A percentile compares a stretch with the other conserved stretches of the same genome.
Evolutionary conservation across 805 yeast genomes (phyloP).

Genomic region (Lachancea sp.): DNA sequence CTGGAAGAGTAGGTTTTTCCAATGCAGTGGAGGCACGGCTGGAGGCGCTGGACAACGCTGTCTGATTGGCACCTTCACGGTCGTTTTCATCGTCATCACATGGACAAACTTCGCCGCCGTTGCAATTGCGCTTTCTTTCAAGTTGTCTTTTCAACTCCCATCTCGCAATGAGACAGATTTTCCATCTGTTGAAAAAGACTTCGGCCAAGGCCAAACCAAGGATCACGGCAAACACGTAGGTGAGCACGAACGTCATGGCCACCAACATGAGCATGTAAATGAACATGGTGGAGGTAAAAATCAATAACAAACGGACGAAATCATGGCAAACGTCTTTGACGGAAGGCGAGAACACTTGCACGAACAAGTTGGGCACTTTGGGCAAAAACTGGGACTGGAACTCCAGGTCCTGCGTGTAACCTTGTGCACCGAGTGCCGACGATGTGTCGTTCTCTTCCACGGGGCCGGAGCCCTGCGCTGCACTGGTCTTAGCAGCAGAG

Average conservation of each 20-base stretch:
- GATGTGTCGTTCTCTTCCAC: slow-evolving; percentile 3
- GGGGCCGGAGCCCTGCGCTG: slow-evolving; percentile 1
- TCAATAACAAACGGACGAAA: slow-evolving; percentile 46
- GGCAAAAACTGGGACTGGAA: slow-evolving; percentile 20
- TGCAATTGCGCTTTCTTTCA: slow-evolving; percentile 24
- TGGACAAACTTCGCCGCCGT: slow-evolving; percentile 23
- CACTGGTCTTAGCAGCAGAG: slow-evolving; percentile 8
- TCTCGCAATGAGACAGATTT: slow-evolving; percentile 27
- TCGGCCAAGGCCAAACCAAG: slow-evolving; percentile 67
- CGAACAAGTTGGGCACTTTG: slow-evolving; percentile 25
- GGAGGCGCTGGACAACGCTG: background rate
- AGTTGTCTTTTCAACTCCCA: slow-evolving; percentile 30
- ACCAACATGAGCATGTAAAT: slow-evolving; percentile 74
- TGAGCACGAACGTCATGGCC: slow-evolving; percentile 61
- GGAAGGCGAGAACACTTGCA: slow-evolving; percentile 25
- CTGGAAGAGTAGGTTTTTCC: slow-evolving; percentile 1
- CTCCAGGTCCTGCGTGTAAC: slow-evolving; percentile 10
- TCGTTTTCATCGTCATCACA: slow-evolving; percentile 17
- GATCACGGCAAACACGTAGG: slow-evolving; percentile 68
- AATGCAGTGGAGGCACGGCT: background rate
- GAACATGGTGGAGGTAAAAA: slow-evolving; percentile 57
- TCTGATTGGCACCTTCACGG: background rate
- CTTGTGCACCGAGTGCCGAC: slow-evolving; percentile 1
- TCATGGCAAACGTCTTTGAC: slow-evolving; percentile 36
- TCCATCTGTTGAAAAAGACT: slow-evolving; percentile 54